Percentiles rank a stretch among this genome's conserved stretches.
These are phyloP conservation scores for Gastrolobium bilobum DNA, from an alignment of 306 rosid species.

Conservation along the genomic window DNA sequence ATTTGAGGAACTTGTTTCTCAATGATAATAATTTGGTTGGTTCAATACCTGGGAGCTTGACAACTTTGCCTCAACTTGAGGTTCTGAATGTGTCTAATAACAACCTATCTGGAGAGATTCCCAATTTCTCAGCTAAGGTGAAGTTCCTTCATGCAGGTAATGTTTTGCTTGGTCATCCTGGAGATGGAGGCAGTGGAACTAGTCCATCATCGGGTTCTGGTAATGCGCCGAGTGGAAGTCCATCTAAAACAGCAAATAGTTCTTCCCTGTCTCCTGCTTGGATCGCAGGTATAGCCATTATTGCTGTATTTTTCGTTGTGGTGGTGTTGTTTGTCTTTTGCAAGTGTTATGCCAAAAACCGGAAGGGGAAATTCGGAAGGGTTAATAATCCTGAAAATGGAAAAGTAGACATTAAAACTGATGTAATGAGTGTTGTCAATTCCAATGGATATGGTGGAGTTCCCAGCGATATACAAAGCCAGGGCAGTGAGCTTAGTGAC, in stretches of 20 bases:
- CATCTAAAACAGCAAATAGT: conserved; percentile 37
- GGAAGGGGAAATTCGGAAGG: conserved; percentile 66
- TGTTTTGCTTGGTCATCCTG: conserved; percentile 63
- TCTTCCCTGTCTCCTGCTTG: conserved; percentile 58
- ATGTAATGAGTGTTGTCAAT: conserved; percentile 56
- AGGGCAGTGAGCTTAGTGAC: conserved; percentile 68
- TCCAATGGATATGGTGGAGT: conserved; percentile 75
- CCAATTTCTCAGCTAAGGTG: conserved; percentile 61
- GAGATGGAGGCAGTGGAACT: conserved; percentile 52
- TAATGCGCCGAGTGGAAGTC: conserved; percentile 45
- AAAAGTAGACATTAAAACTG: conserved; percentile 65
- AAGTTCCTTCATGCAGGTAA: conserved; percentile 63
- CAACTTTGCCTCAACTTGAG: conserved; percentile 60
- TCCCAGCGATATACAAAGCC: conserved; percentile 78
- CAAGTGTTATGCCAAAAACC: conserved; percentile 64
- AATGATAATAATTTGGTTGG: conserved; percentile 63
- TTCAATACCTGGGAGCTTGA: conserved; percentile 61
- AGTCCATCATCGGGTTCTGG: conserved; percentile 44
- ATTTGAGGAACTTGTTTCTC: conserved; percentile 60
- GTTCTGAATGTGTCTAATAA: conserved; percentile 72
- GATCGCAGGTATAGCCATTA: conserved; percentile 75
- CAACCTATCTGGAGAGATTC: conserved; percentile 65
- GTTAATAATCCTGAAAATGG: conserved; percentile 65
- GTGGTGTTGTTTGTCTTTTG: conserved; percentile 72
- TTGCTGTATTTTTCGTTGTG: conserved; percentile 63